Conservation (phyloP, 1,139 yeast genomes). For the Taphrina betulina region DNA sequence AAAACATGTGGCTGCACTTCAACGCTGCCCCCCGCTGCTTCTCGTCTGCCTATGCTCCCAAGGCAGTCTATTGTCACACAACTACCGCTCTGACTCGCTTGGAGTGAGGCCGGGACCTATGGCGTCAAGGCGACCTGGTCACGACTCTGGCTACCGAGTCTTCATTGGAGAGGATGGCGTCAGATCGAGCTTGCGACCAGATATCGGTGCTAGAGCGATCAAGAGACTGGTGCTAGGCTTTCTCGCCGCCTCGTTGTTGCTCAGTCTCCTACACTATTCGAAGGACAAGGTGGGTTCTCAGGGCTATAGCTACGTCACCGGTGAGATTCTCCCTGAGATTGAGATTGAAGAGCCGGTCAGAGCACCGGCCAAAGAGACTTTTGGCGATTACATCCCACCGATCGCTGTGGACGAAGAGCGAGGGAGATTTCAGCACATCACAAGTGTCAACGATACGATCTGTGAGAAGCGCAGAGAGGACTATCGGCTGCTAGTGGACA, state of each 20-base stretch:
- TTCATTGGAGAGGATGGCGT: not conserved
- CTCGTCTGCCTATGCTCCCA: too few species aligned
- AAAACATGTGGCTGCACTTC: too few species aligned
- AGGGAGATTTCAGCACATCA: too few species aligned
- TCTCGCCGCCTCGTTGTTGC: not conserved
- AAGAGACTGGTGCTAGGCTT: conserved; percentile 2
- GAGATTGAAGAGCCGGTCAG: not conserved
- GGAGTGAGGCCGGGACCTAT: too few species aligned
- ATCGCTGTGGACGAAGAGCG: too few species aligned
- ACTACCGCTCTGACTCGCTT: too few species aligned
- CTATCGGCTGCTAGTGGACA: conserved; percentile 4
- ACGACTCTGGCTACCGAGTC: too few species aligned
- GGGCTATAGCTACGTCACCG: not conserved
- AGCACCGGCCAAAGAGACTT: not conserved
- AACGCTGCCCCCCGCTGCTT: too few species aligned
- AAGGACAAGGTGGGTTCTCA: not conserved
- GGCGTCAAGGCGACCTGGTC: too few species aligned
- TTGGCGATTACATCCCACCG: too few species aligned
- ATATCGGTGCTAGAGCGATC: conserved; percentile 5
- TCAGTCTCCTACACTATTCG: conserved; percentile 3
- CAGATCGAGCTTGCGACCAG: not conserved
- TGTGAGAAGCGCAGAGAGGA: conserved; percentile 4
- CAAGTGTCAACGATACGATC: not conserved
- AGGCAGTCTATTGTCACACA: too few species aligned
- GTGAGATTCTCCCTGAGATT: not conserved